Conservation (phyloP, 371 early-diverging fungal genomes). For the Rhizopus microsporus region DNA sequence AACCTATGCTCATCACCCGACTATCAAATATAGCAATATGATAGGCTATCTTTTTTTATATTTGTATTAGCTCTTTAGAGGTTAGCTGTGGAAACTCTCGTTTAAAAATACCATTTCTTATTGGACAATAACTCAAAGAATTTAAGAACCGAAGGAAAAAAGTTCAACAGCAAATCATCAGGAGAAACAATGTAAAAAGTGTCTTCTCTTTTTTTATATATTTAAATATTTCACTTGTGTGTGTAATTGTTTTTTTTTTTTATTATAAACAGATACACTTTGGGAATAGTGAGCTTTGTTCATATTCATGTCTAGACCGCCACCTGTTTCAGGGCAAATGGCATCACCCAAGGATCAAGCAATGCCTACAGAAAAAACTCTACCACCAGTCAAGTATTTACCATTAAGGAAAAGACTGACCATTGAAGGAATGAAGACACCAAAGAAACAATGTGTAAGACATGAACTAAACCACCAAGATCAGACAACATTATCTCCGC, state of each 20-base stretch:
- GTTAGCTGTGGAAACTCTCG: too few species aligned
- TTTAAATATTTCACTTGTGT: not conserved
- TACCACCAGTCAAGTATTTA: slow-evolving; percentile 23
- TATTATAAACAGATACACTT: not conserved
- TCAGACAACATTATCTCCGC: not conserved
- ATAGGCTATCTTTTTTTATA: too few species aligned
- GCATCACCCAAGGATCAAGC: not conserved
- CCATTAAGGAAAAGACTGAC: slow-evolving; percentile 34
- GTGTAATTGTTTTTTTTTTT: not conserved
- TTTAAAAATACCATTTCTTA: too few species aligned
- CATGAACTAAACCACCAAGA: not conserved
- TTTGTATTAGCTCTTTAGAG: too few species aligned
- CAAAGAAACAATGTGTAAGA: not conserved
- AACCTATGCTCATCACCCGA: too few species aligned
- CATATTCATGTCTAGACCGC: not conserved
- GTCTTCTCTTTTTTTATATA: too few species aligned
- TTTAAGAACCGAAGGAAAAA: too few species aligned
- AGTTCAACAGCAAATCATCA: too few species aligned
- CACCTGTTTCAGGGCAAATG: not conserved
- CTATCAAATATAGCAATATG: too few species aligned
- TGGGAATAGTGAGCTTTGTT: not conserved
- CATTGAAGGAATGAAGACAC: slow-evolving; percentile 3
- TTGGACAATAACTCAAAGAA: too few species aligned
- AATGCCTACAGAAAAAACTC: not conserved
- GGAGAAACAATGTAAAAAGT: too few species aligned